phyloP scores from a whole-genome alignment of 805 yeast species.

The Babjeviella inositovora region DNA sequence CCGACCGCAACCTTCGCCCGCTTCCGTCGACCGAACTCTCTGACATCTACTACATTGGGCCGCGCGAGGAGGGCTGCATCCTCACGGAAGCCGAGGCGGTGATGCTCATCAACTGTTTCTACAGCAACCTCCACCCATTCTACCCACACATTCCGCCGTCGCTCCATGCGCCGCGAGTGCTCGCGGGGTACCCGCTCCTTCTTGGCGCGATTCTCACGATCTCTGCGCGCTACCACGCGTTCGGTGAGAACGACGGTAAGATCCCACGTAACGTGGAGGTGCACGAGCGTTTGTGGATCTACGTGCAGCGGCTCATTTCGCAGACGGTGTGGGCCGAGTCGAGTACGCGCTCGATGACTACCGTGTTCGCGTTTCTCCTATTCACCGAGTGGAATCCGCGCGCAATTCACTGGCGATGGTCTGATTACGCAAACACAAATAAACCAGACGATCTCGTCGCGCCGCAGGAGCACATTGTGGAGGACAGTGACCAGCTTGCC shows the following conservation, averaged over 20 bases:
- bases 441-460: constrained; percentile 5
- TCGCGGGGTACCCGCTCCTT: constrained; percentile 70
- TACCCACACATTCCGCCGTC: constrained; percentile 77
- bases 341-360: constrained; percentile 73
- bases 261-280: constrained; percentile 37
- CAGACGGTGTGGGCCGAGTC: constrained; percentile 93
- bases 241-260: constrained; percentile 19
- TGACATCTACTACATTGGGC: constrained; percentile 52
- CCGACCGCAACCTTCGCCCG: constrained; percentile 24
- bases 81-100: constrained; percentile 50
- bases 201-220: constrained; percentile 72
- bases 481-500: constrained; percentile 33
- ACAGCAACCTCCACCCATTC: constrained; percentile 72
- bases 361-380: constrained; percentile 67
- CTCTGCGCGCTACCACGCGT: constrained; percentile 59
- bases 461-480: constrained; percentile 5
- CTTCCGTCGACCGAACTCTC: constrained; percentile 30
- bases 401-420: constrained; percentile 81
- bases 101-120: constrained; percentile 41
- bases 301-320: constrained; percentile 67
- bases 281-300: constrained; percentile 73
- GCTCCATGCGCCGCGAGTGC: constrained; percentile 43
- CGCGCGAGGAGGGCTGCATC: constrained; percentile 24
- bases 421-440: constrained; percentile 56
- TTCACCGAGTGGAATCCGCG: constrained; percentile 95